Base-by-base conservation (phyloP, 1,284 basidiomycete genomes). In the Marasmius tenuissimus region DNA sequence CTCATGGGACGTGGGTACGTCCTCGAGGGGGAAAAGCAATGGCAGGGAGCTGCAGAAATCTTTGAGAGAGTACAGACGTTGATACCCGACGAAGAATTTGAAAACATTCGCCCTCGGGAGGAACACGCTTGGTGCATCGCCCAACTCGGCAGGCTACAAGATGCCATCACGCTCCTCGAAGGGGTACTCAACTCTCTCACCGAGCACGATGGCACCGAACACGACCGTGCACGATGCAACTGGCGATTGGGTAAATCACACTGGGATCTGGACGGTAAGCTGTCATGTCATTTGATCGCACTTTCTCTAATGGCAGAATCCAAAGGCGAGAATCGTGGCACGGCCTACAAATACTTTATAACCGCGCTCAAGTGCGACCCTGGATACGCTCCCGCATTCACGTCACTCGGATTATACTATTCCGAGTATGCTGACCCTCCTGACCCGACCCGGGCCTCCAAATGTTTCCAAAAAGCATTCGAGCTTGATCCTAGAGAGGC, bases 381-480 rank as follows among this genome's bases (percentile, higher is more conserved):
- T 0, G 81, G 85, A 3, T 98, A 89, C 72, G 96, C 97, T 0
- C 90, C 97, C 0, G 87, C 96, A 0, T 99, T 96, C 74, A 97
- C 97, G 0, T 93, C 95, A 0, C 85, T 99, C 9, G 97, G 97
- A 8, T 80, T 94, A 55, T 97, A 96, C 76, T 99, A 99, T 73
- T 77, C 85, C 18, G 89, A 94, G 58, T 81, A 81, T 58, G 76
- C 85, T 12, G 76, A 80, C 12, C 93, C 94, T 1, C 85, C 89
- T 0, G 96, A 99, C 74, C 86, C 86, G 9, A 85, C 86, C 10
- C 88, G 97, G 48, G 92, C 97, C 1, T 91, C 93, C 16, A 97
- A 97, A 72, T 99, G 97, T 73, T 98, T 98, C 78, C 96, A 99
- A 70, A 98, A 97, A 70, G 97, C 97, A 0, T 98, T 99, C 68